Evolutionary conservation across 192 early-diverging fungal species (phyloP), one percentile per base, ranked within the genome.

Genomic region (Coemansia sp.): DNA sequence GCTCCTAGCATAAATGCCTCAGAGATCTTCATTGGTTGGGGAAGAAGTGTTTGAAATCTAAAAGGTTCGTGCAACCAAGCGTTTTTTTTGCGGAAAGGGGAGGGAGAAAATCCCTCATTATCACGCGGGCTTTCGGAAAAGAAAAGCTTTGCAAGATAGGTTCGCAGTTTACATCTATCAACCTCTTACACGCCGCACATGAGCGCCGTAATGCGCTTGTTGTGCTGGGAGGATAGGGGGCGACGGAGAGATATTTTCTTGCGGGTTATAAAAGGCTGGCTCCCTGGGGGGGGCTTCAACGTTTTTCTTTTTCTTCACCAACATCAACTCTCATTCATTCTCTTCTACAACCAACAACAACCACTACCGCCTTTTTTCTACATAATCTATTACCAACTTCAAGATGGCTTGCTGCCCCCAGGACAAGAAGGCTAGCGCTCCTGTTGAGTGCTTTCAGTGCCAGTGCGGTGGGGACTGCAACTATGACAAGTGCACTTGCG

Each of bases 381-480:
- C 16, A 24, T 24, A 26, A 31, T 3, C 38, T 43, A 59, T 46
- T 46, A 63, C 26, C 43, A 34, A 26, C 18, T 40, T 37, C 40
- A 59, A 58, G n/a, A 67, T 67, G 66, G 58, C 10, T 45, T 67
- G 66, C 58, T 67, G 66, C 58, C 34, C 36, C 8, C 53, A 45
- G 58, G 38, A 59, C 23, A 74, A 67, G 61, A 74, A 63, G 43
- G 46, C 33, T 21, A 38, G 28, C 21, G 40, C 61, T 38, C 20
- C 63, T 11, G 55, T 38, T n/a, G 66, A 23, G 5, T 43, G 67
- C 43, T 63, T 65, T 5, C 31, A 28, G 34, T 73, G 71, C 60
- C 39, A 26, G n/a, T 79, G 77, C 61, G 61, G 28, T 21, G 74
- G 74, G 43, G 37, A 67, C 51, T 70, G 71, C 71, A 67, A 38